Evolutionary conservation across 495 filamentous ascomycete genomes (phyloP), one percentile per base, ranked within the genome.

Genomic region (Penicillium bialowiezense): DNA sequence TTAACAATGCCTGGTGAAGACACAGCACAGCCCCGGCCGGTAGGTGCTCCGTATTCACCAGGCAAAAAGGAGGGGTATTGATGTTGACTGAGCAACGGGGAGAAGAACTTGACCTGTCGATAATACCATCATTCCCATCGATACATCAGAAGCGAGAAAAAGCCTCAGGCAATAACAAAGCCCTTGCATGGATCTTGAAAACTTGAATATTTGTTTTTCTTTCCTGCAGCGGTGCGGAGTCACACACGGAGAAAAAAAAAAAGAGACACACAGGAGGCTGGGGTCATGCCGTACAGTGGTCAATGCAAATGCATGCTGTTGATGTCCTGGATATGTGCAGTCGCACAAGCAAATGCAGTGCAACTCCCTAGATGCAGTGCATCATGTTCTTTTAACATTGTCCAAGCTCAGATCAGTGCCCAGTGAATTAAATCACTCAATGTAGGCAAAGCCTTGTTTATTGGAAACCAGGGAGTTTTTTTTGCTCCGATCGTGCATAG

Each of bases 31-130:
- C n/a, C n/a, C n/a, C n/a, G n/a, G n/a, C n/a, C n/a, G n/a, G n/a
- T n/a, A n/a, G n/a, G n/a, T n/a, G n/a, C n/a, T n/a, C n/a, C n/a
- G n/a, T n/a, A 26, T 8, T 26, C 23, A 8, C 8, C 23, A 26
- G 23, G 23, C 23, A 37, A 5, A 40, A 37, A 10, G 15, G 38
- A 52, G 14, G 20, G 42, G 24, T 39, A 15, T n/a, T 24, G 12
- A 13, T 42, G 55, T 57, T 57, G 55, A 54, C 55, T 57, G 40
- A 50, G 55, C 55, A 57, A 57, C 55, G 21, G 45, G 28, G 12
- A 17, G 15, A 45, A 15, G 43, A 32, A 54, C 29, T 40, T 24
- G 50, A 57, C 45, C 46, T 54, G 45, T 57, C 55, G 35, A 37
- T n/a, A 18, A 26, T 24, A 44, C 31, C 26, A 19, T 26, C 31